Percentiles rank a stretch among this genome's conserved stretches.
These are phyloP conservation scores for Torulaspora pretoriensis DNA, from an alignment of 1,139 yeast genomes.

Conservation along the genomic window DNA sequence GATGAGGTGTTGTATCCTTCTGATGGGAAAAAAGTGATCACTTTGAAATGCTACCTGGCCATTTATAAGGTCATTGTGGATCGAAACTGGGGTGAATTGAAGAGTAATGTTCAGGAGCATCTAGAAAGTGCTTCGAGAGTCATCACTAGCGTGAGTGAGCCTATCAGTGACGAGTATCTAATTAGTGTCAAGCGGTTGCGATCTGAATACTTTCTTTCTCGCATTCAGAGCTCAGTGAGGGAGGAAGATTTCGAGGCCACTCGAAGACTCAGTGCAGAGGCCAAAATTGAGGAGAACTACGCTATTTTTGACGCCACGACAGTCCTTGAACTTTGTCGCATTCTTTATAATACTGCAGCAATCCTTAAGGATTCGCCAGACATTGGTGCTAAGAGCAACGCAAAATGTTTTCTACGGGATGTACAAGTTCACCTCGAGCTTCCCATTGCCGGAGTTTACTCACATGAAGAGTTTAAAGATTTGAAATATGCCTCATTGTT, in stretches of 20 bases:
- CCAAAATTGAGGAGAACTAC: slow-evolving; percentile 12
- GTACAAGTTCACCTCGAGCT: slow-evolving; percentile 13
- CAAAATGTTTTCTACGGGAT: slow-evolving; percentile 12
- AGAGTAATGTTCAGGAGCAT: slow-evolving; percentile 11
- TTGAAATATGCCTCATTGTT: slow-evolving; percentile 17
- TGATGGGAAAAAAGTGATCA: slow-evolving; percentile 14
- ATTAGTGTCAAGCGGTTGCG: slow-evolving; percentile 15
- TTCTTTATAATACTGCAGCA: slow-evolving; percentile 23
- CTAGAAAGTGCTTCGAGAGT: slow-evolving; percentile 15
- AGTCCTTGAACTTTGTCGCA: slow-evolving; percentile 25
- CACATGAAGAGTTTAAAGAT: slow-evolving; percentile 20
- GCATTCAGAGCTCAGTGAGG: slow-evolving; percentile 19
- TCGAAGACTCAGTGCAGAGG: slow-evolving; percentile 18
- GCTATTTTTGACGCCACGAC: slow-evolving; percentile 13
- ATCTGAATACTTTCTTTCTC: slow-evolving; percentile 21
- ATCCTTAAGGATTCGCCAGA: slow-evolving; percentile 6
- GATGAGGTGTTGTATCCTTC: slow-evolving; percentile 19
- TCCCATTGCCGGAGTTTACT: slow-evolving; percentile 15
- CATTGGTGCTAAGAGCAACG: slow-evolving; percentile 1
- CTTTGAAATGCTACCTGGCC: slow-evolving; percentile 21
- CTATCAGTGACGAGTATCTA: neutral
- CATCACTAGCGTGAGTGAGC: slow-evolving; percentile 8
- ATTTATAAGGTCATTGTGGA: slow-evolving; percentile 17
- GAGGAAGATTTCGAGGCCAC: slow-evolving; percentile 26
- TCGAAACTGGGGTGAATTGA: slow-evolving; percentile 5